phyloP scores from a whole-genome alignment of 1,139 yeast species.

The Suzukiozyma palmioleophila region DNA sequence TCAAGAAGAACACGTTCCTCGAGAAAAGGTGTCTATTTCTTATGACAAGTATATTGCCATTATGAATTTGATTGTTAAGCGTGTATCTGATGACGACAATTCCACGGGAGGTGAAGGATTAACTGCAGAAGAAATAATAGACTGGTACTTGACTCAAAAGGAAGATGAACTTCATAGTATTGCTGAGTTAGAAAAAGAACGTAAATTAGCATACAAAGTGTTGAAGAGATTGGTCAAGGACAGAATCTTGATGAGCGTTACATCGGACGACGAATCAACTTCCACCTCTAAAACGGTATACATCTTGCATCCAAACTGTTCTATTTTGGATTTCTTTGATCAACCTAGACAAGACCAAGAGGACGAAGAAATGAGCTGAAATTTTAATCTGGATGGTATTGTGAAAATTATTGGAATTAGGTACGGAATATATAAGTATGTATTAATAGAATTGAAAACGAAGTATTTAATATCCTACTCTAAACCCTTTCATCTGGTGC shows the following conservation, averaged over 20 bases:
- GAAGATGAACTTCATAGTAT: slow-evolving; percentile 72
- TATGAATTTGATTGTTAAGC: slow-evolving; percentile 75
- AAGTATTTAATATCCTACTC: no score
- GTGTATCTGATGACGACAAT: slow-evolving; percentile 56
- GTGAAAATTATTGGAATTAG: no score
- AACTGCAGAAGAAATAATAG: slow-evolving; percentile 64
- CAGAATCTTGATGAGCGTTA: slow-evolving; percentile 76
- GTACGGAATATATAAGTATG: no score
- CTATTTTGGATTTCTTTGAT: slow-evolving; percentile 59
- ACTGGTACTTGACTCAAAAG: slow-evolving; percentile 75
- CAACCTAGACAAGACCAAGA: slow-evolving; percentile 21
- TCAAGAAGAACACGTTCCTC: slow-evolving; percentile 7
- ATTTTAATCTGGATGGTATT: background rate
- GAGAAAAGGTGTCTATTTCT: slow-evolving; percentile 48
- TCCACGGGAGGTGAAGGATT: slow-evolving; percentile 56
- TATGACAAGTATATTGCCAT: slow-evolving; percentile 84
- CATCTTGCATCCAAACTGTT: slow-evolving; percentile 88
- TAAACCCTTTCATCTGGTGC: background rate
- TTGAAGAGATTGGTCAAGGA: slow-evolving; percentile 82
- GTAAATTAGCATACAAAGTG: slow-evolving; percentile 72
- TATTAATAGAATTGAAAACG: no score
- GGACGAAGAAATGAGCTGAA: slow-evolving; percentile 9
- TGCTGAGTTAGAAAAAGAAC: slow-evolving; percentile 66
- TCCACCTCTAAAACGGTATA: slow-evolving; percentile 38
- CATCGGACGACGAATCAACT: slow-evolving; percentile 47